Conservation (phyloP, 108 stramenopile genomes). For the Cyclostephanos tholiformis region DNA sequence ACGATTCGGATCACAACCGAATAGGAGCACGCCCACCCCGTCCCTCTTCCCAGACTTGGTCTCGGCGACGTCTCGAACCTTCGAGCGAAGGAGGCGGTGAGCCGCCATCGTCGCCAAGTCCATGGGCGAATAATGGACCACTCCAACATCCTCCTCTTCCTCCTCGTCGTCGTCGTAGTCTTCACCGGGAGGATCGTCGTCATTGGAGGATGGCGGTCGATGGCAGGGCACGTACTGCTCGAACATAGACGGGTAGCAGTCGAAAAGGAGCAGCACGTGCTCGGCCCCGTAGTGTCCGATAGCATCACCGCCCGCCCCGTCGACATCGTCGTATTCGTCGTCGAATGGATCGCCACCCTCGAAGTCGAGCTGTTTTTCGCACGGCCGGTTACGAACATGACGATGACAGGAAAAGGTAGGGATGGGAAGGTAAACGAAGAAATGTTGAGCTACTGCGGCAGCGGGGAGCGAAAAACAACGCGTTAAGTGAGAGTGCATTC, state of each 20-base stretch:
- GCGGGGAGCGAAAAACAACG: background rate
- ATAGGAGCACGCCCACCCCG: conserved; percentile 68
- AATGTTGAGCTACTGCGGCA: background rate
- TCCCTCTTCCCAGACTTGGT: conserved; percentile 68
- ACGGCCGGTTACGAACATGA: too few species aligned
- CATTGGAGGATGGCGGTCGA: background rate
- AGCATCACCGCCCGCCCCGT: conserved; percentile 4
- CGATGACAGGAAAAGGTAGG: background rate
- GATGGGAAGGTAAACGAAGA: background rate
- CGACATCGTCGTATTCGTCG: conserved; percentile 12
- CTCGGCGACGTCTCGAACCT: conserved; percentile 58
- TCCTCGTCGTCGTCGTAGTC: conserved; percentile 13
- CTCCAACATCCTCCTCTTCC: background rate
- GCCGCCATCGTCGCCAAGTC: conserved; percentile 57
- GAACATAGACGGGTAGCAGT: conserved; percentile 71
- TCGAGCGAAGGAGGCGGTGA: conserved; percentile 47
- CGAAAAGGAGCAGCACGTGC: conserved; percentile 64
- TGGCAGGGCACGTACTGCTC: conserved; percentile 29
- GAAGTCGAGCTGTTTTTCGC: conserved; percentile 45
- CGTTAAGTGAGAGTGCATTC: background rate
- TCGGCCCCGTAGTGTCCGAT: conserved; percentile 48
- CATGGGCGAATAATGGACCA: conserved; percentile 40
- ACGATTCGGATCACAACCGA: conserved; percentile 39
- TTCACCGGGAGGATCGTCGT: conserved; percentile 6
- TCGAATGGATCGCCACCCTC: conserved; percentile 27